These are phyloP conservation scores for Handroanthus guayacan DNA, from an alignment of 257 asterid genomes.

Conservation along the genomic window DNA sequence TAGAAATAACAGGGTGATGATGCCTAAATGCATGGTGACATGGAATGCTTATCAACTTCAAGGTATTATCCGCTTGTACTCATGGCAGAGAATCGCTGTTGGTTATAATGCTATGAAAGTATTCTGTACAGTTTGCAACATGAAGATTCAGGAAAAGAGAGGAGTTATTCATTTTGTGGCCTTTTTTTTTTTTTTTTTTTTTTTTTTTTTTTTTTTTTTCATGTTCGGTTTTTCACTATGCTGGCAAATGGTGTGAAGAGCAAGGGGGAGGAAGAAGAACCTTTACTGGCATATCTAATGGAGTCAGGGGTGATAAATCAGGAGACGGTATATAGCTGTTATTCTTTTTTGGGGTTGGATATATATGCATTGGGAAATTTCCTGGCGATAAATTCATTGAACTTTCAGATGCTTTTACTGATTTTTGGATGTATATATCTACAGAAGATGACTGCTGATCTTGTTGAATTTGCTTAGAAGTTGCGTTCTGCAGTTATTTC, in stretches of 20 bases:
- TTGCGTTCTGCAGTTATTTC: not conserved
- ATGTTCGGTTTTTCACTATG: constrained; percentile 49
- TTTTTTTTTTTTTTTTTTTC: too few relatives aligned
- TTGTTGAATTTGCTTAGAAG: not conserved
- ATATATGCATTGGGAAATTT: not conserved
- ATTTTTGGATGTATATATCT: not conserved
- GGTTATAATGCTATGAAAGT: constrained; percentile 48
- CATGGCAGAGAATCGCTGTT: too few relatives aligned
- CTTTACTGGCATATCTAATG: constrained; percentile 49
- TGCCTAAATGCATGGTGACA: too few relatives aligned
- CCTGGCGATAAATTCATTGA: constrained; percentile 2
- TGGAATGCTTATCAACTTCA: too few relatives aligned
- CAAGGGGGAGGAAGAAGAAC: constrained; percentile 51
- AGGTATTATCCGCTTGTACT: too few relatives aligned
- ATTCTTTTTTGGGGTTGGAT: constrained; percentile 24
- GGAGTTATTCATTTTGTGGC: constrained; percentile 39
- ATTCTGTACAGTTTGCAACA: constrained; percentile 38
- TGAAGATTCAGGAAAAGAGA: constrained; percentile 55
- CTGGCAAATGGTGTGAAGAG: constrained; percentile 48
- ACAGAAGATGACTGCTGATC: not conserved
- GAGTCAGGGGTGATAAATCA: constrained; percentile 54
- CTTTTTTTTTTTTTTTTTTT: too few relatives aligned
- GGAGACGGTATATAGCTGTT: constrained; percentile 56
- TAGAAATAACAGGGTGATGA: constrained; percentile 30
- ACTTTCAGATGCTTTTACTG: constrained; percentile 15